Base-by-base conservation (phyloP, 2,329 filamentous ascomycete genomes). In the Leptographium lundbergii region DNA sequence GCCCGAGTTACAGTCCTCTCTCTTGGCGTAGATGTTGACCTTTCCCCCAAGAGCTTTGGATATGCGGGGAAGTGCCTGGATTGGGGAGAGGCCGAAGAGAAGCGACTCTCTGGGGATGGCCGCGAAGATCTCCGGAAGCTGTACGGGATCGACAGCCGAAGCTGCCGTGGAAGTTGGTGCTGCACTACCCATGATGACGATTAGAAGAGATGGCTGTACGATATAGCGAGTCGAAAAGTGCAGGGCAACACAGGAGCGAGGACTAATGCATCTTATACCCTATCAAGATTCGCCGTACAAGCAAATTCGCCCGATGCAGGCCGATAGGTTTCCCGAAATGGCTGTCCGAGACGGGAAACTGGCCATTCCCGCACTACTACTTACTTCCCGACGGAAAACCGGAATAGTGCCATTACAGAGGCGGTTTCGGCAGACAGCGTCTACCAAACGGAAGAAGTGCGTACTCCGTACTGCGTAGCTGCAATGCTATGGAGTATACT, bases 1-100 rank as follows among this genome's bases (percentile, higher is more conserved):
- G 0, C 80, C 81, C 1, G 82, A 86, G 71, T 86, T 87, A 67
- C 83, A 82, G 71, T 89, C 86, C 64, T 89, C 86, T 56, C 86
- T 79, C 71, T 89, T 89, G 57, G 86, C 85, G 67, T 82, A 89
- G 63, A 89, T 78, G 24, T 77, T 74, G 48, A 86, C 81, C 64
- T 77, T 78, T 34, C 78, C 77, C 55, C 80, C 78, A 6, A 88
- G 77, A 27, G 80, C 81, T 57, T 76, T 69, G 36, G 82, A 83
- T 66, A 88, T 86, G 62, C 84, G 78, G 58, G 83, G 81, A 42
- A 89, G 79, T 57, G 76, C 70, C 67, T 89, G 84, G 66, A 89
- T 85, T 34, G 85, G 85, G 0, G 85, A 87, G 19, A 84, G 81
- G 0, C 82, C 83, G 58, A 88, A 85, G 61, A 86, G 80, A 65